These are phyloP conservation scores for Pichia sp. DNA, from an alignment of 1,139 yeast genomes.

Conservation along the genomic window DNA sequence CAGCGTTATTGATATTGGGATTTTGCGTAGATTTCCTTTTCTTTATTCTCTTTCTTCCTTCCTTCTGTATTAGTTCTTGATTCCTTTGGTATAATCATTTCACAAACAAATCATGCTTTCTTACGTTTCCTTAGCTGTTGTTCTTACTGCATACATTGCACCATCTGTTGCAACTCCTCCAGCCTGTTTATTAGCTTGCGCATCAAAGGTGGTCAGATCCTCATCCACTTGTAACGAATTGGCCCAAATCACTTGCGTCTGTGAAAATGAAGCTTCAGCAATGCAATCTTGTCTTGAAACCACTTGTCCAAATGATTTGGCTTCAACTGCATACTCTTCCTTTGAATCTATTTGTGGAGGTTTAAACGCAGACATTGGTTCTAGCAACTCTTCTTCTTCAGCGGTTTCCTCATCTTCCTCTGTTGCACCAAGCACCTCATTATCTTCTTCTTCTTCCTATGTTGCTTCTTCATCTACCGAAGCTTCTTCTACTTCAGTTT, in stretches of 20 bases:
- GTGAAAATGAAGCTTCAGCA: conserved; percentile 42
- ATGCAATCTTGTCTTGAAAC: conserved; percentile 52
- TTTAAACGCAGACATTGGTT: conserved; percentile 25
- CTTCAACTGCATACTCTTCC: conserved; percentile 47
- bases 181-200: conserved; percentile 87
- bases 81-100: no score
- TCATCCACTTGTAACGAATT: conserved; percentile 48
- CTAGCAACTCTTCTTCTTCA: conserved; percentile 11
- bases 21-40: no score
- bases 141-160: conserved; percentile 31
- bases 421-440: conserved; percentile 11
- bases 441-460: conserved; percentile 10
- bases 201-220: conserved; percentile 54
- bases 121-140: conserved; percentile 9
- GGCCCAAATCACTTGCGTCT: conserved; percentile 58
- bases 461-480: conserved; percentile 11
- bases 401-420: conserved; percentile 12
- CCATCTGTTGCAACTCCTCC: conserved; percentile 69
- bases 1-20: no score
- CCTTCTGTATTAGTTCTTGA: no score
- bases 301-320: conserved; percentile 56
- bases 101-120: conserved; percentile 6
- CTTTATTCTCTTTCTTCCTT: no score
- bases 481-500: conserved; percentile 13
- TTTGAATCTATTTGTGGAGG: conserved; percentile 48